Percentiles rank a stretch among this genome's conserved stretches.
These are phyloP conservation scores for Pleurotus tuber-regium DNA, from an alignment of 768 basidiomycete species.

Conservation along the genomic window DNA sequence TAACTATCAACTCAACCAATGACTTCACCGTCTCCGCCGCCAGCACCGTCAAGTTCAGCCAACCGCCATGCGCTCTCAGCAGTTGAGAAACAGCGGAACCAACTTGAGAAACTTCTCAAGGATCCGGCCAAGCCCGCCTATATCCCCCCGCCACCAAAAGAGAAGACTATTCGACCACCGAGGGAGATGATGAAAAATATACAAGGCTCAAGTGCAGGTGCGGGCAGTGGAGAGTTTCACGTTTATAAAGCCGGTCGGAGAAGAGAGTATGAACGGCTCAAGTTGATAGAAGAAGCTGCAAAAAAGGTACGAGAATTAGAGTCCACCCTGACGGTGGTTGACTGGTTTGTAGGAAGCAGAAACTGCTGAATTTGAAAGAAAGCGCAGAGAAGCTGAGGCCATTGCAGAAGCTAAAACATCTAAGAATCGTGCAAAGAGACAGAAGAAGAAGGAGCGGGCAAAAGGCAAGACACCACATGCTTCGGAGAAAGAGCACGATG, in stretches of 20 bases:
- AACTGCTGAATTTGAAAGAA: slow-evolving; percentile 70
- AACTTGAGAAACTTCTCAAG: slow-evolving; percentile 87
- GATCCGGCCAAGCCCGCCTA: slow-evolving; percentile 83
- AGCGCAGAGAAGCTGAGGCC: slow-evolving; percentile 68
- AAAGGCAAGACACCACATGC: slow-evolving; percentile 43
- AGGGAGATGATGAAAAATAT: slow-evolving; percentile 99
- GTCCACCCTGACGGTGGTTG: not conserved
- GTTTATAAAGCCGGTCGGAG: slow-evolving; percentile 95
- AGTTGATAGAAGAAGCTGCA: slow-evolving; percentile 81
- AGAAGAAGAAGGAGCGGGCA: slow-evolving; percentile 83
- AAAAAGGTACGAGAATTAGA: slow-evolving; percentile 55
- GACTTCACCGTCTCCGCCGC: slow-evolving; percentile 2
- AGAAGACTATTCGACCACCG: slow-evolving; percentile 76
- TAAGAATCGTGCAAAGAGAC: slow-evolving; percentile 91
- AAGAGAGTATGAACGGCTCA: slow-evolving; percentile 93
- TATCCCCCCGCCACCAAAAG: slow-evolving; percentile 78
- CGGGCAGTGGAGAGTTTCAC: slow-evolving; percentile 97
- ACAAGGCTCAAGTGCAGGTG: slow-evolving; percentile 95
- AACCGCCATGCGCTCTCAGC: slow-evolving; percentile 51
- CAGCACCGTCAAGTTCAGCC: slow-evolving; percentile 14
- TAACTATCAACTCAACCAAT: too few relatives aligned
- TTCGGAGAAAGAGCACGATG: slow-evolving; percentile 22
- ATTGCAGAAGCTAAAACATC: slow-evolving; percentile 84
- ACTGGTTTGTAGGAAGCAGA: slow-evolving; percentile 57
- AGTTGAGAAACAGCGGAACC: slow-evolving; percentile 51